Evolutionary conservation across 192 early-diverging fungal species (phyloP).

Genomic region (Backusella liffmaniae): DNA sequence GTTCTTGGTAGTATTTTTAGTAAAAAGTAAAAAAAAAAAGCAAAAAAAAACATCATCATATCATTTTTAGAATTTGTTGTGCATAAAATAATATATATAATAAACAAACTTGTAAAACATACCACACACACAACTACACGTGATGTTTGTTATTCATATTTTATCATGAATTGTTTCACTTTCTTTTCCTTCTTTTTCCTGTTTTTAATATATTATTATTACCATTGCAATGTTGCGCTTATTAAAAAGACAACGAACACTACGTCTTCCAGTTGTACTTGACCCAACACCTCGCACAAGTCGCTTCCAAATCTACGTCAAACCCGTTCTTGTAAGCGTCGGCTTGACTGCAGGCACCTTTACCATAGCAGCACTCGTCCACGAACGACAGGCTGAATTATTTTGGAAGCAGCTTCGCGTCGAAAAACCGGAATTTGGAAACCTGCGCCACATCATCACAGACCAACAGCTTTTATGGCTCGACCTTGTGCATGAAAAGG

Average conservation of each 20-base stretch:
- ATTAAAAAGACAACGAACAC: neutral
- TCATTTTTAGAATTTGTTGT: neutral
- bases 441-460: neutral
- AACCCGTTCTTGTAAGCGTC: neutral
- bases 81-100: neutral
- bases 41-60: neutral
- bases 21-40: constrained; percentile 7
- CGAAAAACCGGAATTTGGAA: neutral
- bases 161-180: neutral
- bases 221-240: neutral
- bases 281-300: neutral
- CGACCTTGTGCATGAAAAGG: neutral
- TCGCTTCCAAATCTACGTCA: neutral
- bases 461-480: neutral
- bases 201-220: neutral
- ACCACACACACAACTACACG: neutral
- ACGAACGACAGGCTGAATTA: neutral
- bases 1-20: constrained; percentile 59
- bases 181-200: neutral
- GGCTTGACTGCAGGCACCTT: neutral
- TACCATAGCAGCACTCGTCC: neutral
- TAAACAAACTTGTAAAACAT: neutral
- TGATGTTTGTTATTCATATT: neutral
- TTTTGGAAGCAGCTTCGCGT: neutral
- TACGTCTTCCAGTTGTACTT: neutral